Base-by-base conservation (phyloP, 2,329 filamentous ascomycete genomes). In the Camptophora hylomeconis region DNA sequence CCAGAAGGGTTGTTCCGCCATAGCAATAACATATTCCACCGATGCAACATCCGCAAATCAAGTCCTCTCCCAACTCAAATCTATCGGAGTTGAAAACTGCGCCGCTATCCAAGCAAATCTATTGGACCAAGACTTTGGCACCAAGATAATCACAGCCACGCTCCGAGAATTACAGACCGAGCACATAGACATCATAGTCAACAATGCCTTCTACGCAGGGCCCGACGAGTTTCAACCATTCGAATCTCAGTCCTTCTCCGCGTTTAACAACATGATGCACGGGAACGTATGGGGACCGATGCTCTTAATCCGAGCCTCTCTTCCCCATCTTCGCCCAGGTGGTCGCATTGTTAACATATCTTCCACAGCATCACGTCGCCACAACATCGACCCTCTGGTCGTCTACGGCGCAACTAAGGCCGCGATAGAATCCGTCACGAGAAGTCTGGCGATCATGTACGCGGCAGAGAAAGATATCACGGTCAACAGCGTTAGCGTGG, bases 341-440 rank as follows among this genome's bases (percentile, higher is more conserved):
- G 37, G 37, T 11, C 32, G 37, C 28, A 73, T 94, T 56, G 32
- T 41, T 24, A 42, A 42, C 26, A 18, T 38, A 2, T 18, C 28
- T 13, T 28, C 20, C 12, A 26, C 22, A 20, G 28, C 28, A n/a
- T 26, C 23, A 13, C n/a, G n/a, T n/a, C n/a, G n/a, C n/a, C n/a
- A n/a, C n/a, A n/a, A n/a, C n/a, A n/a, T n/a, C n/a, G n/a, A n/a
- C n/a, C n/a, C n/a, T n/a, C n/a, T n/a, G n/a, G n/a, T n/a, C n/a
- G 23, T 28, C 2, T 67, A 67, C 39, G 57, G 54, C 27, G 56
- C 60, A 2, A 56, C 52, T 22, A 68, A 67, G 36, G 58, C 57
- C 4, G 63, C 60, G 0, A 58, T 64, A 5, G 45, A 57, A 6
- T 46, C 54, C 13, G 46, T 68, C 20, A 65, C 62, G 5, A 57